These are phyloP conservation scores for Eucalyptus pumila DNA, from an alignment of 345 rosid species.

Conservation along the genomic window DNA sequence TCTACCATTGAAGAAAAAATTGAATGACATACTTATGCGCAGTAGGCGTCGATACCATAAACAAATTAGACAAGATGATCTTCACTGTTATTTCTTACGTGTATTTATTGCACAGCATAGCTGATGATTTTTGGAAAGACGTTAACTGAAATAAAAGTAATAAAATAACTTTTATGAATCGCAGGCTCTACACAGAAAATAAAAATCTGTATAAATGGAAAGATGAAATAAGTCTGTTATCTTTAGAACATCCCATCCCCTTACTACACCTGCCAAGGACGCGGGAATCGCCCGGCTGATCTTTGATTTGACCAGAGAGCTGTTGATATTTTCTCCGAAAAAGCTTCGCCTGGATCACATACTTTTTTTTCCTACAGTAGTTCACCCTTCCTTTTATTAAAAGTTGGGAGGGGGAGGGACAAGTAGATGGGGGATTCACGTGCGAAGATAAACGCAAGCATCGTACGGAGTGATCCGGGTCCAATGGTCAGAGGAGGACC, in stretches of 20 bases:
- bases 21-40: background rate
- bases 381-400: background rate
- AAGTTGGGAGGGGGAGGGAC: background rate
- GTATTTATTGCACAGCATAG: background rate
- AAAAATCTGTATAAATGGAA: background rate
- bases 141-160: background rate
- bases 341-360: background rate
- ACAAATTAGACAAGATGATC: background rate
- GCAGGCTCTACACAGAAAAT: background rate
- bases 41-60: background rate
- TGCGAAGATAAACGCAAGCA: background rate
- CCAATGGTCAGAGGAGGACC: background rate
- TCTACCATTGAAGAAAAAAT: background rate
- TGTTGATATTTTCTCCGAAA: background rate
- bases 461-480: background rate
- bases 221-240: background rate
- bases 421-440: background rate
- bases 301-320: background rate
- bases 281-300: background rate
- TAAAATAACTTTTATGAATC: background rate
- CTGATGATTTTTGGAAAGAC: background rate
- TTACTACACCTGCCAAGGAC: background rate
- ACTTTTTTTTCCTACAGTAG: background rate
- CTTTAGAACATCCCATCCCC: background rate
- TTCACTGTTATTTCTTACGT: background rate